Evolutionary conservation across 2,329 filamentous ascomycete species (phyloP).

Genomic region (Cladophialophora immunda): DNA sequence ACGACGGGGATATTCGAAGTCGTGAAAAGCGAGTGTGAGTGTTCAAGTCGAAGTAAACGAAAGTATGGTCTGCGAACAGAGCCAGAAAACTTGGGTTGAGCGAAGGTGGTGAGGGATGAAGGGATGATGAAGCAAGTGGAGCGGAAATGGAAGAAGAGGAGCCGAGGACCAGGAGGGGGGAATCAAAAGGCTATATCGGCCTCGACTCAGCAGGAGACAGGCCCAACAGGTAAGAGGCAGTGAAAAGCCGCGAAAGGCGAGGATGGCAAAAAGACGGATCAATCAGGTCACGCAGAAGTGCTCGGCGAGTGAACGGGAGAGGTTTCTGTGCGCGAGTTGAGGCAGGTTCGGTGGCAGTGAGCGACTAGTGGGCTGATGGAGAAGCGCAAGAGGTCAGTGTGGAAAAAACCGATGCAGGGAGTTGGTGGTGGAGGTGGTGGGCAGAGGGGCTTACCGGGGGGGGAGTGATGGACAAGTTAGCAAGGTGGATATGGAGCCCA

Average conservation of each 20-base stretch:
- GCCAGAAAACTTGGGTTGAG: constrained; percentile 37
- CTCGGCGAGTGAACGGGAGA: constrained; percentile 33
- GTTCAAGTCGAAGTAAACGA: constrained; percentile 36
- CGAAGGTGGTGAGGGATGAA: constrained; percentile 34
- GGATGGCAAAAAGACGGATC: constrained; percentile 27
- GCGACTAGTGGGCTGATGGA: constrained; percentile 35
- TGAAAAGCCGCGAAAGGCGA: constrained; percentile 24
- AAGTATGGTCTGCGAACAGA: constrained; percentile 43
- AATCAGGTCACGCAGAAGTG: constrained; percentile 31
- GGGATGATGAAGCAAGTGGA: constrained; percentile 30
- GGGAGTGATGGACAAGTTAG: constrained; percentile 1
- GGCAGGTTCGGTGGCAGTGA: constrained; percentile 37
- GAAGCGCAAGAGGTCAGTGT: constrained; percentile 20
- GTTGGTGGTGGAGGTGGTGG: constrained; percentile 2
- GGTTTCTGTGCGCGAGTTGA: constrained; percentile 29
- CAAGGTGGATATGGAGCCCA: constrained; percentile 8
- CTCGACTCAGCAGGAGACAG: constrained; percentile 24
- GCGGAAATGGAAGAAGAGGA: constrained; percentile 35
- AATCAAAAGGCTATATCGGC: constrained; percentile 40
- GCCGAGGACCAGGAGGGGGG: constrained; percentile 34
- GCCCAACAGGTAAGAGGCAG: constrained; percentile 17
- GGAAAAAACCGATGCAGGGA: constrained; percentile 22
- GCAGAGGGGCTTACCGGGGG: constrained; percentile 23
- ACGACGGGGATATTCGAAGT: constrained; percentile 35
- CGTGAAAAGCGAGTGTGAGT: constrained; percentile 40